These are phyloP conservation scores for Phoenix roebelenii DNA, from an alignment of 176 grass and related monocot genomes.

Conservation along the genomic window DNA sequence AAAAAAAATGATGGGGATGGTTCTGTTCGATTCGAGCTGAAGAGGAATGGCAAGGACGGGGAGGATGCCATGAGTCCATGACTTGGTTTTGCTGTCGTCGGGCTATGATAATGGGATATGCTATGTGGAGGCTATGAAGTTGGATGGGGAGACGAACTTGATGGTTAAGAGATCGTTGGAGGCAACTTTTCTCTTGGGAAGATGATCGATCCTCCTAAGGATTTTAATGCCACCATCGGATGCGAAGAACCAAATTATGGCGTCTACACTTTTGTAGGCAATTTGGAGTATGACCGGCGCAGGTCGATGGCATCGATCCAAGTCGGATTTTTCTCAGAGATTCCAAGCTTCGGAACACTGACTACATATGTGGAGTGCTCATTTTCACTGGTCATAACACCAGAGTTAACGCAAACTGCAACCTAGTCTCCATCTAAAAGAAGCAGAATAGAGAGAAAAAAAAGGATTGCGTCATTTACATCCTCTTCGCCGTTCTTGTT, in stretches of 20 bases:
- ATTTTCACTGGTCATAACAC: conserved; percentile 4
- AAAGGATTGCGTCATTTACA: too few species aligned
- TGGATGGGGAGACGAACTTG: conserved; percentile 3
- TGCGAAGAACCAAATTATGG: conserved; percentile 45
- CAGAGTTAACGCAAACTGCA: conserved; percentile 96
- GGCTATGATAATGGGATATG: conserved; percentile 82
- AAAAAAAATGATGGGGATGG: too few species aligned
- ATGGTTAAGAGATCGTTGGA: background rate
- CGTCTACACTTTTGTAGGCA: background rate
- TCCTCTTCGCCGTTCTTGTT: too few species aligned
- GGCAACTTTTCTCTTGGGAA: background rate
- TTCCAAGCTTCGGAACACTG: too few species aligned
- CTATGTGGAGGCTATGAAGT: conserved; percentile 17
- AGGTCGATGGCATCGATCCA: background rate
- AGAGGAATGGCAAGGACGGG: too few species aligned
- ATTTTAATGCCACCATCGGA: background rate
- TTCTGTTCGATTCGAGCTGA: too few species aligned
- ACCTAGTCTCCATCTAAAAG: conserved; percentile 86
- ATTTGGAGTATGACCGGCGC: background rate
- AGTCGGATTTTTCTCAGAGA: background rate
- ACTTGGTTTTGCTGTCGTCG: background rate
- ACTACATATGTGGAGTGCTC: too few species aligned
- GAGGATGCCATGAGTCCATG: too few species aligned
- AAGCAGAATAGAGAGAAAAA: conserved; percentile 90
- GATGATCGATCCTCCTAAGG: background rate